phyloP scores from a whole-genome alignment of 2,329 filamentous ascomycete species.

The Paecilomyces sp. region DNA sequence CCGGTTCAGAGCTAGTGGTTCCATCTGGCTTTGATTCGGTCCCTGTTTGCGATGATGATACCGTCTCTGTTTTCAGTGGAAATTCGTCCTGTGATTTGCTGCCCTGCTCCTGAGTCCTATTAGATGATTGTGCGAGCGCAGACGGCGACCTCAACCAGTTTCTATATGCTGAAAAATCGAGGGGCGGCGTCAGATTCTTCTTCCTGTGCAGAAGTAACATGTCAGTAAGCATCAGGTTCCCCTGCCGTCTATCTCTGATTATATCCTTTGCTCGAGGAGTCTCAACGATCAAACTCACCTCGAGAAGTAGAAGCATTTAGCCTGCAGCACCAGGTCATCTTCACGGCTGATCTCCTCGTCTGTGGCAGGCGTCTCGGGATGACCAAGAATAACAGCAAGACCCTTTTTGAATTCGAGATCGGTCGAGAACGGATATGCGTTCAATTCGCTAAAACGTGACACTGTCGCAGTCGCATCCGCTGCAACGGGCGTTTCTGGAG shows the following conservation, averaged over 20 bases:
- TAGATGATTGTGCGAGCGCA: not conserved
- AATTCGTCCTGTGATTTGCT: conserved; percentile 3
- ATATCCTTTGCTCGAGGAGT: not conserved
- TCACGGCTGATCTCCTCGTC: conserved; percentile 30
- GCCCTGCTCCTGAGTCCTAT: not conserved
- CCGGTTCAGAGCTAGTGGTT: conserved; percentile 46
- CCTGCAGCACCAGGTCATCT: conserved; percentile 37
- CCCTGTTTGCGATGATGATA: conserved; percentile 5
- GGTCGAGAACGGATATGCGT: conserved; percentile 31
- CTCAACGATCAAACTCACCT: conserved; percentile 22
- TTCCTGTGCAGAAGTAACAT: conserved; percentile 20
- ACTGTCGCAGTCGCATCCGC: not conserved
- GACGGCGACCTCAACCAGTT: conserved; percentile 44
- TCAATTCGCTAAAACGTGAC: conserved; percentile 24
- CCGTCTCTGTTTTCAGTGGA: conserved; percentile 3
- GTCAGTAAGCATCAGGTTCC: not conserved
- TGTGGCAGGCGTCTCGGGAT: conserved; percentile 30
- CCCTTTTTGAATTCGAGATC: conserved; percentile 41
- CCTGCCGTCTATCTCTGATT: not conserved
- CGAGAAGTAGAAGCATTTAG: conserved; percentile 43
- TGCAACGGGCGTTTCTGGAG: not conserved
- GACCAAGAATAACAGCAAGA: conserved; percentile 40
- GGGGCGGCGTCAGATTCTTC: conserved; percentile 29
- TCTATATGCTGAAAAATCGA: conserved; percentile 64
- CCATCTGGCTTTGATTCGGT: conserved; percentile 5